Conservation (phyloP, 176 grass and related monocot genomes). For the Typha latifolia region DNA sequence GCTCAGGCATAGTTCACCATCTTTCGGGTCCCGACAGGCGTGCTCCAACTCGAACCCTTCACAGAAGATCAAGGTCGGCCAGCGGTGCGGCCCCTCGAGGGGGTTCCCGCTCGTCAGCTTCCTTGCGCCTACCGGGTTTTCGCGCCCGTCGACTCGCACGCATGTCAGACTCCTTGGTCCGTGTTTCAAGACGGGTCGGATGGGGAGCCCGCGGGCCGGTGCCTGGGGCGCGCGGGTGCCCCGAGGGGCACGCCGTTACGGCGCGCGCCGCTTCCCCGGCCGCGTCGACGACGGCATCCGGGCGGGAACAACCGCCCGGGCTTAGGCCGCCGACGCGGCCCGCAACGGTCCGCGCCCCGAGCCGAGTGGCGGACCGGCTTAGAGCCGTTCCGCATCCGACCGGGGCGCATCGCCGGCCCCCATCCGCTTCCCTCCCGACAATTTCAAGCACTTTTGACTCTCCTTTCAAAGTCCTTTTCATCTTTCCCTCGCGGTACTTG, state of each 20-base stretch:
- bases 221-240: neutral
- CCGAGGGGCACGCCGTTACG: no score
- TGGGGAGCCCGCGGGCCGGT: constrained; percentile 22
- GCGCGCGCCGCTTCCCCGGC: no score
- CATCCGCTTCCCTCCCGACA: constrained; percentile 22
- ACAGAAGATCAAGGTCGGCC: constrained; percentile 41
- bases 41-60: constrained; percentile 73
- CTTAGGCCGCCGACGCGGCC: no score
- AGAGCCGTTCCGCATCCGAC: neutral
- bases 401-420: constrained; percentile 14
- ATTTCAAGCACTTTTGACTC: constrained; percentile 18
- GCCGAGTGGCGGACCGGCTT: no score
- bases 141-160: constrained; percentile 17
- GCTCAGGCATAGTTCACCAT: no score
- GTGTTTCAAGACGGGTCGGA: constrained; percentile 35
- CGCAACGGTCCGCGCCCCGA: no score
- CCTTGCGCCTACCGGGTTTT: neutral
- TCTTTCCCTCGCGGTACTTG: constrained; percentile 22
- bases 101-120: neutral
- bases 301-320: no score
- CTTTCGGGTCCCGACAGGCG: constrained; percentile 5
- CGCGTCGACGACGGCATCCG: no score
- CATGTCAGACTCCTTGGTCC: constrained; percentile 30
- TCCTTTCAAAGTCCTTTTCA: constrained; percentile 25
- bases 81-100: neutral